Conservation (phyloP, 495 filamentous ascomycete species). For the Chaetomidium leptoderma region DNA sequence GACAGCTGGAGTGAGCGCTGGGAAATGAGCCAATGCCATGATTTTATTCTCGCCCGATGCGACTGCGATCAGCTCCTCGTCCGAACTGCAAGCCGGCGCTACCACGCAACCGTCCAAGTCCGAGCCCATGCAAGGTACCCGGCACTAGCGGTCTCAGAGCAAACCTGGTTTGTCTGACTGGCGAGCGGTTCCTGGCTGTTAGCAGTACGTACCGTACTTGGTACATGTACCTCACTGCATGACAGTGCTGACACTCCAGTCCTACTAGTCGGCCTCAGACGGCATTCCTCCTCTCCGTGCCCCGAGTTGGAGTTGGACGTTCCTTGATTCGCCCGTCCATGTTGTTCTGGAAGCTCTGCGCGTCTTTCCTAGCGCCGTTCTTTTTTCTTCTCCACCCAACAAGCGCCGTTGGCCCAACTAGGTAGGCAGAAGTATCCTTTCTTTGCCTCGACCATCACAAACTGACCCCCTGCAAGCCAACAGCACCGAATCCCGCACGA, state of each 20-base stretch:
- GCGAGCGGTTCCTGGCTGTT: not conserved
- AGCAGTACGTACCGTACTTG: not conserved
- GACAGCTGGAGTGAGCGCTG: not conserved
- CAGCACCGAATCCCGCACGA: no score
- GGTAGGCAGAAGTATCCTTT: no score
- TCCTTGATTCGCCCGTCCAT: conserved; percentile 18
- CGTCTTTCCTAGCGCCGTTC: conserved; percentile 1
- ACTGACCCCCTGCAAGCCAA: no score
- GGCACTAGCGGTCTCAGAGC: conserved; percentile 18
- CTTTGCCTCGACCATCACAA: no score
- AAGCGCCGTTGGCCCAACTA: conserved; percentile 9
- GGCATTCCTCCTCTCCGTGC: conserved; percentile 12
- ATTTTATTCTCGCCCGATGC: conserved; percentile 12
- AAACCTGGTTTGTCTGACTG: conserved; percentile 19
- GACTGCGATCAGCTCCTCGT: conserved; percentile 20
- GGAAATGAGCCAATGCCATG: conserved; percentile 24
- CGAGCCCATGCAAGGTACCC: conserved; percentile 33
- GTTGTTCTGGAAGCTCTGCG: conserved; percentile 26
- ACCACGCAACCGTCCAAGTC: conserved; percentile 2
- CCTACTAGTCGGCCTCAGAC: not conserved
- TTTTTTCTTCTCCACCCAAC: conserved; percentile 1
- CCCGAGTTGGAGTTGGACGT: no score
- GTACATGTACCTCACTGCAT: conserved; percentile 6
- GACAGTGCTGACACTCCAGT: conserved; percentile 11
- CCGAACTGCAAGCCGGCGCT: conserved; percentile 11